Percentiles rank a stretch among this genome's conserved stretches.
These are phyloP conservation scores for Adenanthera pavonina DNA, from an alignment of 306 rosid species.

Conservation along the genomic window DNA sequence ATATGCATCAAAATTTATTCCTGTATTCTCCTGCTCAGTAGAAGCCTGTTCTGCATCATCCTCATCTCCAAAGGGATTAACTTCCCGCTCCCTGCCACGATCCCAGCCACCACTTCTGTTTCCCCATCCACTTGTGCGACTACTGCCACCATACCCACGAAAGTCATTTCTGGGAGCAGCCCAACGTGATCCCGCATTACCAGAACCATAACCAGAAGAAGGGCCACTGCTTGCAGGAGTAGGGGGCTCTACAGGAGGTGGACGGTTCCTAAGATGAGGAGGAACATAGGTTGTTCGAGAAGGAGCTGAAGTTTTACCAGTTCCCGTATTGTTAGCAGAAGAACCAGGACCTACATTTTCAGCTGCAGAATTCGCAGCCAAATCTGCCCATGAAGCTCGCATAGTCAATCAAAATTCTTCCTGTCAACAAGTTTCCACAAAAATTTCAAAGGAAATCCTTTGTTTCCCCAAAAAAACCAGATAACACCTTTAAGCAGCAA, in stretches of 20 bases:
- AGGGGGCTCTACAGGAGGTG: slow-evolving; percentile 46
- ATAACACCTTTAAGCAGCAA: slow-evolving; percentile 14
- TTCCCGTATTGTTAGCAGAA: slow-evolving; percentile 44
- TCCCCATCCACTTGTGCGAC: slow-evolving; percentile 61
- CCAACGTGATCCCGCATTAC: slow-evolving; percentile 52
- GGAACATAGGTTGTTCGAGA: slow-evolving; percentile 61
- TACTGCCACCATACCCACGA: slow-evolving; percentile 56
- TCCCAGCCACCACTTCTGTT: slow-evolving; percentile 65
- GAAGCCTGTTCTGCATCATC: slow-evolving; percentile 46
- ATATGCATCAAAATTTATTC: slow-evolving; percentile 73
- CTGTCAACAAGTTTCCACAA: slow-evolving; percentile 28
- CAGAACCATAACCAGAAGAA: slow-evolving; percentile 42
- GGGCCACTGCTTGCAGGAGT: slow-evolving; percentile 53
- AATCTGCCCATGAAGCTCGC: slow-evolving; percentile 81
- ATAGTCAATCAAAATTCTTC: slow-evolving; percentile 51
- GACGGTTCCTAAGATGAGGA: slow-evolving; percentile 69
- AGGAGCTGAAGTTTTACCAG: slow-evolving; percentile 42
- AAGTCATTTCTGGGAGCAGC: slow-evolving; percentile 46
- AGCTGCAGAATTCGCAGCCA: slow-evolving; percentile 73
- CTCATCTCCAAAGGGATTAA: slow-evolving; percentile 64
- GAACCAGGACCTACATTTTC: slow-evolving; percentile 60
- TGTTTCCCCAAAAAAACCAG: background rate
- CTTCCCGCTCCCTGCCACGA: slow-evolving; percentile 68
- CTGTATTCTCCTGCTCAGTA: slow-evolving; percentile 61
- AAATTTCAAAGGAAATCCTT: slow-evolving; percentile 11